Base-by-base conservation (phyloP, 306 rosid species). In the apple (Malus domestica) region DNA sequence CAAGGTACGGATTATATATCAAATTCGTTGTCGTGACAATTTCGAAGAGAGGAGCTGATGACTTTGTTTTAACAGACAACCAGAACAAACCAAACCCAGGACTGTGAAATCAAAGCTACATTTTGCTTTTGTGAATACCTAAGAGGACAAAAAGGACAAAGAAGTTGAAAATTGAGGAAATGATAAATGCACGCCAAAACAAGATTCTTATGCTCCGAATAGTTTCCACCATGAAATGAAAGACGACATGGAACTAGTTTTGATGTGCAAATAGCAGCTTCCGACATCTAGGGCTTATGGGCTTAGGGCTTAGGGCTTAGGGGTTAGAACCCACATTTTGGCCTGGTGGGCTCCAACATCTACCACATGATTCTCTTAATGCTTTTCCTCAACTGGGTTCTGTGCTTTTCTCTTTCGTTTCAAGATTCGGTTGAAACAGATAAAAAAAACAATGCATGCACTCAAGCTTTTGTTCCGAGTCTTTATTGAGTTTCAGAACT, bases 391-490 rank as follows among this genome's bases (percentile, higher is more conserved):
- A 40, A 35, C 73, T 35, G 9, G 40, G 40, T 35, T 35, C 40
- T 35, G 0, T 35, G 9, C 40, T 35, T 7, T 27, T 57, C 49
- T 20, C 13, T 40, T 45, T 69, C 23, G 13, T 42, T 52, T 38
- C 80, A 42, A 75, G 51, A 27, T 19, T 81, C n/a, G 70, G 18
- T 14, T 12, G 25, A 12, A 60, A 12, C 1, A 35, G 27, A 23
- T 38, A 6, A 4, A 45, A 11, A 30, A 10, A 4, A 25, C 32
- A 80, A 93, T 90, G 97, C 80, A 87, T 52, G 22, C 84, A 76
- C 77, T 79, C 58, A 94, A 87, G 83, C 83, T 92, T 76, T 42
- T 85, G 72, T 86, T 95, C 80, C 97, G 97, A 52, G 79, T 89
- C 81, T 84, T 84, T 66, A 96, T 97, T 95, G 73, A 13, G 91